These are phyloP conservation scores for Stellera chamaejasme DNA, from an alignment of 345 rosid genomes.

Conservation along the genomic window DNA sequence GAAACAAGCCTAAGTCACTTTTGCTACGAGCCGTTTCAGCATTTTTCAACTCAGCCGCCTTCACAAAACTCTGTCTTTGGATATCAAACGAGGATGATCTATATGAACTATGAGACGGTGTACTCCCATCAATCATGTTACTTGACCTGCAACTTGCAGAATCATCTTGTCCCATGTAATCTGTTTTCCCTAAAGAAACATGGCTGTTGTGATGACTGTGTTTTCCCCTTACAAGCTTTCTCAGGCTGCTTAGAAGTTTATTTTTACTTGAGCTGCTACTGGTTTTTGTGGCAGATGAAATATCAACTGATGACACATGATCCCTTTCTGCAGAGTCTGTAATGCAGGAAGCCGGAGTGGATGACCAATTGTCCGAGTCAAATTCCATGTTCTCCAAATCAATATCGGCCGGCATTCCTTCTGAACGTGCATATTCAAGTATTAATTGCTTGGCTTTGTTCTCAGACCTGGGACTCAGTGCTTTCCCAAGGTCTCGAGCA, in stretches of 20 bases:
- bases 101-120: constrained; percentile 22
- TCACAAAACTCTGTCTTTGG: constrained; percentile 30
- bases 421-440: constrained; percentile 61
- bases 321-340: constrained; percentile 45
- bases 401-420: constrained; percentile 36
- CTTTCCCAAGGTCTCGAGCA: constrained; percentile 79
- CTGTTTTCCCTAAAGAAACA: constrained; percentile 22
- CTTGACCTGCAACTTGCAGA: constrained; percentile 25
- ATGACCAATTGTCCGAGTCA: constrained; percentile 60
- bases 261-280: constrained; percentile 27
- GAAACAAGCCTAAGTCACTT: constrained; percentile 22
- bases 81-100: constrained; percentile 41
- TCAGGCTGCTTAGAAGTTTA: constrained; percentile 53
- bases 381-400: constrained; percentile 23
- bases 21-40: constrained; percentile 15
- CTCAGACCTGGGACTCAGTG: constrained; percentile 72
- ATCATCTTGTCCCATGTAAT: constrained; percentile 24
- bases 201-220: constrained; percentile 28
- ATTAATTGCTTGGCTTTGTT: constrained; percentile 74
- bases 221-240: constrained; percentile 58
- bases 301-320: constrained; percentile 37
- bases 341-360: constrained; percentile 40
- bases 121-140: constrained; percentile 20
- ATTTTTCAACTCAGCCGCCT: constrained; percentile 28
- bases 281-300: constrained; percentile 22